Evolutionary conservation across 352 stramenopile species (phyloP), one percentile per base, ranked within the genome.

Genomic region (Phytophthora agathidicida): DNA sequence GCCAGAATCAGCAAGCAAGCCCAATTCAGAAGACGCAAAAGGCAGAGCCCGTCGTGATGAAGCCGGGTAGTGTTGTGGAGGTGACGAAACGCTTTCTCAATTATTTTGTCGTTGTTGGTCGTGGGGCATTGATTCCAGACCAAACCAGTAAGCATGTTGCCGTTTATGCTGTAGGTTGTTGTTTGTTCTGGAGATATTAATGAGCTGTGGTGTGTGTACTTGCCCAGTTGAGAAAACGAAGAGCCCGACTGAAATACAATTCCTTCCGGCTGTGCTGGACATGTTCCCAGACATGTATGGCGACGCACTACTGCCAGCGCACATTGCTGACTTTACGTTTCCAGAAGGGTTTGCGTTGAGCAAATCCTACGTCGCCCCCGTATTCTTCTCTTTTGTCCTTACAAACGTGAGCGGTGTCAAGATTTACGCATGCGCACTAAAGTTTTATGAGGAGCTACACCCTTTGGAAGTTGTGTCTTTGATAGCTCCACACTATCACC

Each of bases 381-480:
- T 80, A 2, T 89, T 91, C 47, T 93, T 94, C 64, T 88, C 83
- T 5, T 94, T 94, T 54, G 85, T 94, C 37, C 73, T 94, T 23
- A 94, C 85, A 13, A 93, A 94, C 46, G 70, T 93, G 7, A 89
- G 67, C 35, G 86, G 86, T 1, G 65, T 89, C 45, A 91, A 89
- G 59, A 89, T 93, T 35, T 94, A 93, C 53, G 83, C 78, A 1
- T 91, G 75, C 9, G 83, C 83, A 2, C 73, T 94, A 11, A 86
- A 82, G 35, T 94, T 94, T 52, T 90, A 90, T 47, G 86, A 94
- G 55, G 80, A 93, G 41, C 60, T 94, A 0, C 80, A 91, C 41
- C 86, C 86, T 2, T 64, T 94, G 2, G 86, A 94, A 64, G 75
- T 94, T 7, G 80, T 94, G 14, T 89, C 81, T 1, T 60, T 89